phyloP scores from a whole-genome alignment of 2,329 filamentous ascomycete species.

The Diaporthe ilicicola region DNA sequence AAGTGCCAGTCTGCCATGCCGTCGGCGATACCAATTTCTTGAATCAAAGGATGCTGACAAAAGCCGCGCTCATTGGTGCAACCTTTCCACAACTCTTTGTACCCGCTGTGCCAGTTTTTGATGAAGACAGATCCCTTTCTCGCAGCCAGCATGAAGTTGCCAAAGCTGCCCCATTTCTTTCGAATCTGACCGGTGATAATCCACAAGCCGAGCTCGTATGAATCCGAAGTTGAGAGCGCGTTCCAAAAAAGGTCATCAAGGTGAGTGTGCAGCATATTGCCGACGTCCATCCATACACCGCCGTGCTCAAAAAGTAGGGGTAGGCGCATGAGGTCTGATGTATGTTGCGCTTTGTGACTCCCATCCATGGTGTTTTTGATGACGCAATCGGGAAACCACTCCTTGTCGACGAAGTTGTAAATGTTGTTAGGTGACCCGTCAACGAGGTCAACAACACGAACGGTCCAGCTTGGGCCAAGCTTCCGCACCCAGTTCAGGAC shows the following conservation, averaged over 20 bases:
- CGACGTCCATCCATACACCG: constrained; percentile 50
- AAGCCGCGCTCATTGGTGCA: constrained; percentile 41
- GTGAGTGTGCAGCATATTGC: constrained; percentile 45
- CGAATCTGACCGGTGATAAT: constrained; percentile 22
- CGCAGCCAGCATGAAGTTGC: constrained; percentile 42
- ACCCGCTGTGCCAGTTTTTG: constrained; percentile 51
- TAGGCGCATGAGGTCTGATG: constrained; percentile 52
- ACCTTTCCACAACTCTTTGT: constrained; percentile 46
- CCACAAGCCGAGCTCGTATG: constrained; percentile 48
- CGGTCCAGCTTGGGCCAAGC: constrained; percentile 48
- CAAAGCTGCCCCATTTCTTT: constrained; percentile 20
- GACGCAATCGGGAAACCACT: not conserved
- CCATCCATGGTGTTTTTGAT: constrained; percentile 4
- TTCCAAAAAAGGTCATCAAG: constrained; percentile 47
- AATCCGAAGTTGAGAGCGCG: constrained; percentile 42
- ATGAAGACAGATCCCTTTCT: constrained; percentile 53
- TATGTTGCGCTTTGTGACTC: constrained; percentile 44
- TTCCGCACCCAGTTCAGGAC: constrained; percentile 53
- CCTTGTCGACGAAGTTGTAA: constrained; percentile 31
- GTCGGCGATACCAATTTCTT: constrained; percentile 2
- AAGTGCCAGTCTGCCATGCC: constrained; percentile 10
- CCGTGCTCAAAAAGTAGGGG: constrained; percentile 45
- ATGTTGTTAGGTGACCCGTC: constrained; percentile 40
- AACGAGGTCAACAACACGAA: constrained; percentile 49
- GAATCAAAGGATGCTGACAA: constrained; percentile 35